Evolutionary conservation across 257 asterid species (phyloP).

Genomic region (Fraxinus quadrangulata): DNA sequence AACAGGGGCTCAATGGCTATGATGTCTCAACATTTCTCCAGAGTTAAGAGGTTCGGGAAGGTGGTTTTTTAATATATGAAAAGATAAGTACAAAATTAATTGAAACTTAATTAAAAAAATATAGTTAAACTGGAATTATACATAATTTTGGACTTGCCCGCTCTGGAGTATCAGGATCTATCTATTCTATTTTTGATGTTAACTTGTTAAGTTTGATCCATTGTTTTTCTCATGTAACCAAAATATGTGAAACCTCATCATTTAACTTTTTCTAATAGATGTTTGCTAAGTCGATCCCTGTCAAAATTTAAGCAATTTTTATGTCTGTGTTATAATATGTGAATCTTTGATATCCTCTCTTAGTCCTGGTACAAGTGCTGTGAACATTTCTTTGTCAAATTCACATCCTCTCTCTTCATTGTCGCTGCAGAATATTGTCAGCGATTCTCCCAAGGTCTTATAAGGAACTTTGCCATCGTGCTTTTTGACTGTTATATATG

Average conservation of each 20-base stretch:
- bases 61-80: neutral
- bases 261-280: neutral
- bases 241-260: neutral
- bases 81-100: neutral
- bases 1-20: neutral
- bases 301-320: neutral
- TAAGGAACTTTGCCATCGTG: constrained; percentile 20
- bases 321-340: neutral
- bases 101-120: neutral
- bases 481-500: constrained; percentile 46
- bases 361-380: neutral
- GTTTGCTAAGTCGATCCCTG: neutral
- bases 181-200: neutral
- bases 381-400: neutral
- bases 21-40: neutral
- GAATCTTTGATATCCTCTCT: constrained; percentile 6
- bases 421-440: constrained; percentile 21
- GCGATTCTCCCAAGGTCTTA: constrained; percentile 20
- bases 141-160: neutral
- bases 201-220: neutral
- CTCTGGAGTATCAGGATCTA: neutral
- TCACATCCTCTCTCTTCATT: constrained; percentile 4
- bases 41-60: neutral
- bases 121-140: neutral
- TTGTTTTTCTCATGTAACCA: neutral